A percentile compares a stretch with the other conserved stretches of the same genome.
Evolutionary conservation across 1,284 basidiomycete species (phyloP).

Genomic region (Laetiporus sulphureus): DNA sequence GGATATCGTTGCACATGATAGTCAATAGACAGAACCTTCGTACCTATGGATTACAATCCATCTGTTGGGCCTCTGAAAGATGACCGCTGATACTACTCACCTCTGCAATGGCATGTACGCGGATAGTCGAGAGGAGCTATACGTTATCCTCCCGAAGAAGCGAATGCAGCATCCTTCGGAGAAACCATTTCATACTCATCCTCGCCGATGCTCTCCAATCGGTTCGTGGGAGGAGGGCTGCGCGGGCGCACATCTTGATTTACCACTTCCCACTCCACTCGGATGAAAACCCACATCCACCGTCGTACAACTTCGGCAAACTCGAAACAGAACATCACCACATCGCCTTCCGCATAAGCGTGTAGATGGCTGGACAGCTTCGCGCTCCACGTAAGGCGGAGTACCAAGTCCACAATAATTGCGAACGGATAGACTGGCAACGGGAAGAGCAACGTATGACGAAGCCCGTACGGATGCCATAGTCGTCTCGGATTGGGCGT

Average conservation of each 20-base stretch:
- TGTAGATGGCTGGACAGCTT: conserved; percentile 89
- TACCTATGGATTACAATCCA: not conserved
- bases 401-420: conserved; percentile 79
- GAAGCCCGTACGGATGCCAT: conserved; percentile 61
- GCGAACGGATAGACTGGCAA: conserved; percentile 83
- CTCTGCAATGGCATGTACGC: not conserved
- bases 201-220: conserved; percentile 12
- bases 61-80: not conserved
- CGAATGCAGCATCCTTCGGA: conserved; percentile 6
- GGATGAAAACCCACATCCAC: conserved; percentile 96
- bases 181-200: conserved; percentile 24
- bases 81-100: not conserved
- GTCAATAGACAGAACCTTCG: not conserved
- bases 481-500: conserved; percentile 17
- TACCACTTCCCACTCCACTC: conserved; percentile 93
- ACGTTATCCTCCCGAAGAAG: conserved; percentile 1
- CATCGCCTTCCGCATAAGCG: conserved; percentile 75
- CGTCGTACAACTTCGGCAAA: conserved; percentile 83
- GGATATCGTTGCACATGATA: too few species aligned
- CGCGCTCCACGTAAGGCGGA: conserved; percentile 93
- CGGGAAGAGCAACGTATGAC: conserved; percentile 68
- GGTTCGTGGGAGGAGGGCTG: conserved; percentile 9
- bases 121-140: not conserved
- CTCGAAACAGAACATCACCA: conserved; percentile 87
- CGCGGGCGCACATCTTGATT: conserved; percentile 12